Conservation (phyloP, 176 grass and related monocot genomes). For the Eremochloa ophiuroides region DNA sequence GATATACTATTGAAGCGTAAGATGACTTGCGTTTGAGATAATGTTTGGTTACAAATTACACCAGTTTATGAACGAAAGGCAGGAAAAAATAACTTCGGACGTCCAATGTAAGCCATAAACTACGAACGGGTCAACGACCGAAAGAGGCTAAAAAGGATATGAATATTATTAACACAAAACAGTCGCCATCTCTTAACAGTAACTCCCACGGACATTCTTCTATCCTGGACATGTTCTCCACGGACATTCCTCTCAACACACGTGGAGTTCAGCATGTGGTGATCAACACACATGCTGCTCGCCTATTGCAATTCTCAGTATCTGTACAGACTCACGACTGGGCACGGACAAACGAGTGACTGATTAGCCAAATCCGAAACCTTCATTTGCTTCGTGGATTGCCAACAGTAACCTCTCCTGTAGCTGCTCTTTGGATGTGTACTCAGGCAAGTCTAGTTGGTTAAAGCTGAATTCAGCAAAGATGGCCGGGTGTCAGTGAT, state of each 20-base stretch:
- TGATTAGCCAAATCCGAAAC: constrained; percentile 91
- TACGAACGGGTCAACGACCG: constrained; percentile 17
- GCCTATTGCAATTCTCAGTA: constrained; percentile 22
- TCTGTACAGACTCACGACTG: constrained; percentile 27
- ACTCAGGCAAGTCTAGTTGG: constrained; percentile 94
- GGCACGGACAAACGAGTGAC: not conserved
- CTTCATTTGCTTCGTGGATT: constrained; percentile 97
- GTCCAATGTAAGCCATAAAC: not conserved
- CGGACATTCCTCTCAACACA: not conserved
- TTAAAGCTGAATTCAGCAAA: constrained; percentile 72
- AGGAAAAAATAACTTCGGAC: not conserved
- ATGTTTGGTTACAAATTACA: constrained; percentile 27
- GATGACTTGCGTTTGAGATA: constrained; percentile 24
- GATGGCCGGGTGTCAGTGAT: not conserved
- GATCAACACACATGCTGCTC: not conserved
- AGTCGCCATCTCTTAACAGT: constrained; percentile 13
- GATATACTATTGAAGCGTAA: no score
- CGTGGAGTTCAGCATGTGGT: not conserved
- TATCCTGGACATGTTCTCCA: not conserved
- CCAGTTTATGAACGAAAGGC: not conserved
- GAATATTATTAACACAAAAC: constrained; percentile 49
- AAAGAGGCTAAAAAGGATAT: not conserved
- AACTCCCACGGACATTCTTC: not conserved
- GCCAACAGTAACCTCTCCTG: constrained; percentile 87
- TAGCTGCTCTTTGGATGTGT: constrained; percentile 91